Conservation (phyloP, 306 rosid genomes). For the Casuarina equisetifolia region DNA sequence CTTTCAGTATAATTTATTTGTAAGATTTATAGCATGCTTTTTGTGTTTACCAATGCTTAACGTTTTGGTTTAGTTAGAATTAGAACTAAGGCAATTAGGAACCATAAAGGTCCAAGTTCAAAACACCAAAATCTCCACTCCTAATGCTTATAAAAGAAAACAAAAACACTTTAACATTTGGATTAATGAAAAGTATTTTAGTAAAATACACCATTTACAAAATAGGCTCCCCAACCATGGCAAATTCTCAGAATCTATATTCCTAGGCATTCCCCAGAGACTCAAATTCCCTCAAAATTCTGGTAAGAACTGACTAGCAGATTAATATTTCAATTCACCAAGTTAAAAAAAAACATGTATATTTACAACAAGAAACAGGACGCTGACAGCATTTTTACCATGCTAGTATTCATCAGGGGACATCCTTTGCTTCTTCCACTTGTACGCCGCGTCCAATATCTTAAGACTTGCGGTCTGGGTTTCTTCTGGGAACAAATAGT, state of each 20-base stretch:
- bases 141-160: too few relatives aligned
- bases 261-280: not conserved
- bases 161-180: too few relatives aligned
- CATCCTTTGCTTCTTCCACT: conserved; percentile 82
- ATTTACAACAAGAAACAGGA: conserved; percentile 22
- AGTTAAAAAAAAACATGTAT: conserved; percentile 8
- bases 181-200: too few relatives aligned
- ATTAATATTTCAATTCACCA: not conserved
- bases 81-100: too few relatives aligned
- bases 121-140: too few relatives aligned
- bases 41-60: too few relatives aligned
- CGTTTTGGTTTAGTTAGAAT: too few relatives aligned
- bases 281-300: not conserved
- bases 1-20: too few relatives aligned
- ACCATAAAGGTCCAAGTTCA: too few relatives aligned
- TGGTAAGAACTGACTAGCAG: not conserved
- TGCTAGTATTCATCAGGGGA: conserved; percentile 46
- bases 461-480: conserved; percentile 80
- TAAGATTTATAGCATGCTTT: too few relatives aligned
- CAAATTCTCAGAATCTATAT: not conserved
- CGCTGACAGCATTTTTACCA: not conserved
- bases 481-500: conserved; percentile 84
- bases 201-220: too few relatives aligned
- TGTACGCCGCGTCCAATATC: conserved; percentile 92
- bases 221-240: not conserved